Evolutionary conservation across 495 filamentous ascomycete genomes (phyloP).

Genomic region (Neurospora sp.): DNA sequence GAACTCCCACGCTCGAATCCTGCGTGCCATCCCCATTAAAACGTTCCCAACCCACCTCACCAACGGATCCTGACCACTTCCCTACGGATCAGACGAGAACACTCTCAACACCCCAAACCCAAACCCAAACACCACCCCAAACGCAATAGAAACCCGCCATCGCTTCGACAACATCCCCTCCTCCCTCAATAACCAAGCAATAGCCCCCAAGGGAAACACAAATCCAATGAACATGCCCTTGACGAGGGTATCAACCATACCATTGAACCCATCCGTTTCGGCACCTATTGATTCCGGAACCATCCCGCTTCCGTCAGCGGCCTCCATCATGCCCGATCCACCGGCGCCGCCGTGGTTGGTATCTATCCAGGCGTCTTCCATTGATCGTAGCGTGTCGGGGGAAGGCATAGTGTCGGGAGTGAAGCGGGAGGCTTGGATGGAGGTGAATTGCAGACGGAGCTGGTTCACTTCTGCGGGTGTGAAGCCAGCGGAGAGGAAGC

Average conservation of each 20-base stretch:
- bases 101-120: conserved; percentile 31
- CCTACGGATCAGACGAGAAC: conserved; percentile 22
- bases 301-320: conserved; percentile 18
- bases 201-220: conserved; percentile 82
- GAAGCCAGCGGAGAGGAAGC: conserved; percentile 71
- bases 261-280: conserved; percentile 37
- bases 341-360: conserved; percentile 39
- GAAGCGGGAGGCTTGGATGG: conserved; percentile 62
- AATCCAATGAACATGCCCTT: conserved; percentile 85
- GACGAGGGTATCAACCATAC: conserved; percentile 67
- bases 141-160: conserved; percentile 72
- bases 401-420: conserved; percentile 81
- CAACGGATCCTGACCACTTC: conserved; percentile 1
- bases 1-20: background rate
- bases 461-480: conserved; percentile 68
- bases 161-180: conserved; percentile 79
- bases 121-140: conserved; percentile 54
- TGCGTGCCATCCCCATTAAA: background rate
- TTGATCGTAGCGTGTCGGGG: conserved; percentile 40
- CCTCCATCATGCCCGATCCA: conserved; percentile 24
- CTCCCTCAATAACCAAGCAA: conserved; percentile 76
- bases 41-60: background rate
- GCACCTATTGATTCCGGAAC: conserved; percentile 15
- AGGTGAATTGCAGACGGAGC: conserved; percentile 76
- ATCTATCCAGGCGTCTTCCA: conserved; percentile 94